These are phyloP conservation scores for Moringa oleifera DNA, from an alignment of 345 rosid species.

Conservation along the genomic window DNA sequence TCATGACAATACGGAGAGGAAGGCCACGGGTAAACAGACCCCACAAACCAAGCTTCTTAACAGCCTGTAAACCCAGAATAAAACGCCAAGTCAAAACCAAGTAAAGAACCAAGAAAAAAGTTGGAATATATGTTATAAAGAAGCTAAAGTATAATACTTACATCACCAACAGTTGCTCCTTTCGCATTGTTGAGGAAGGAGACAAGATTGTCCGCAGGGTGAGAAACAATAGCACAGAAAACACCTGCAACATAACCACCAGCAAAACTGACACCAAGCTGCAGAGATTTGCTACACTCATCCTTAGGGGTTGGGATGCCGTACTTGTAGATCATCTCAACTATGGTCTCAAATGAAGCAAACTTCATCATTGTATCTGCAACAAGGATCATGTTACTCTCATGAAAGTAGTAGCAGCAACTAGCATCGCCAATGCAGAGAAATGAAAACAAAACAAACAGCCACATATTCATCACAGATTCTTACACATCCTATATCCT, in stretches of 20 bases:
- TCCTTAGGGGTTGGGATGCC: conserved; percentile 81
- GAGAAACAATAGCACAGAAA: conserved; percentile 82
- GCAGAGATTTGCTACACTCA: conserved; percentile 77
- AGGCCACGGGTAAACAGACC: conserved; percentile 97
- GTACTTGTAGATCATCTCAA: conserved; percentile 82
- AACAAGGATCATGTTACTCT: background rate
- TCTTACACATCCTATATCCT: background rate
- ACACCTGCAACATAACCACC: conserved; percentile 96
- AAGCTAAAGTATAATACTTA: conserved; percentile 29
- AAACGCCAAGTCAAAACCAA: background rate
- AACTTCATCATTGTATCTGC: conserved; percentile 99
- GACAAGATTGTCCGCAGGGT: conserved; percentile 95
- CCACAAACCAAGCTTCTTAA: conserved; percentile 83
- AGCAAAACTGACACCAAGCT: conserved; percentile 90
- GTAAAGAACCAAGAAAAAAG: background rate
- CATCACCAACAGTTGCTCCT: conserved; percentile 97
- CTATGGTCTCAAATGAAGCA: conserved; percentile 90
- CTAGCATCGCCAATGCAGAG: background rate
- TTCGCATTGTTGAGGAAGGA: conserved; percentile 97
- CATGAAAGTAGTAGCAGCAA: background rate
- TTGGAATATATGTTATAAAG: too few relatives aligned
- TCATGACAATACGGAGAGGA: conserved; percentile 97
- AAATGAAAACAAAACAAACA: background rate
- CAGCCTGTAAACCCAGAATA: conserved; percentile 52
- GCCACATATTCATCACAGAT: background rate